phyloP scores from a whole-genome alignment of 345 rosid species.

The Populus davidiana region DNA sequence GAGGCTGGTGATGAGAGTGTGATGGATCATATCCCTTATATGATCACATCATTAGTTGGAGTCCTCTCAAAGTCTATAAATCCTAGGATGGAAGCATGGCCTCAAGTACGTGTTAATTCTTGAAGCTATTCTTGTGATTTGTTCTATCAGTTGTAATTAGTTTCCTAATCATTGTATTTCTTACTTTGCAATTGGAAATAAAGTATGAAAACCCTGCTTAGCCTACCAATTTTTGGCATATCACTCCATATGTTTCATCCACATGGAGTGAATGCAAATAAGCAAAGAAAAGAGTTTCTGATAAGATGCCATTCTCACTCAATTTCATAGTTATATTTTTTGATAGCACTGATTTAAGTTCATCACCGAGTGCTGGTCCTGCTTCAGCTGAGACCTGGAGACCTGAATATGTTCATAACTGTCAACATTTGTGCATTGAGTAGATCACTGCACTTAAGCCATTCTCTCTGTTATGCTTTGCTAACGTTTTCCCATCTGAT shows the following conservation, averaged over 20 bases:
- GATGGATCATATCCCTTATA: constrained; percentile 60
- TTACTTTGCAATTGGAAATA: background rate
- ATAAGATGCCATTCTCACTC: background rate
- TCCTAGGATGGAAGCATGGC: constrained; percentile 55
- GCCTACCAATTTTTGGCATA: background rate
- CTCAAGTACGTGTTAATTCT: constrained; percentile 52
- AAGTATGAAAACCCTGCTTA: background rate
- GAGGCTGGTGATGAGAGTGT: constrained; percentile 60
- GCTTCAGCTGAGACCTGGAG: background rate
- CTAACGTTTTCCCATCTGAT: background rate
- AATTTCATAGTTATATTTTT: background rate
- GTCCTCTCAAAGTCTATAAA: constrained; percentile 45
- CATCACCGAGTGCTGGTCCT: background rate
- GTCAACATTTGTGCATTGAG: background rate
- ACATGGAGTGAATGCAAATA: background rate
- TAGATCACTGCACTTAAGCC: background rate
- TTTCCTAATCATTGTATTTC: background rate
- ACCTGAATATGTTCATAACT: background rate
- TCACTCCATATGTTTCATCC: background rate
- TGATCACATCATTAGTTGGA: constrained; percentile 53
- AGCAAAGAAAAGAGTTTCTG: background rate
- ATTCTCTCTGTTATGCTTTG: background rate
- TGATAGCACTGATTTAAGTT: background rate
- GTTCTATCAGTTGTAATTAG: background rate
- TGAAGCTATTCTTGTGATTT: background rate